phyloP scores from a whole-genome alignment of 352 stramenopile species.

The Phytophthora agathidicida region DNA sequence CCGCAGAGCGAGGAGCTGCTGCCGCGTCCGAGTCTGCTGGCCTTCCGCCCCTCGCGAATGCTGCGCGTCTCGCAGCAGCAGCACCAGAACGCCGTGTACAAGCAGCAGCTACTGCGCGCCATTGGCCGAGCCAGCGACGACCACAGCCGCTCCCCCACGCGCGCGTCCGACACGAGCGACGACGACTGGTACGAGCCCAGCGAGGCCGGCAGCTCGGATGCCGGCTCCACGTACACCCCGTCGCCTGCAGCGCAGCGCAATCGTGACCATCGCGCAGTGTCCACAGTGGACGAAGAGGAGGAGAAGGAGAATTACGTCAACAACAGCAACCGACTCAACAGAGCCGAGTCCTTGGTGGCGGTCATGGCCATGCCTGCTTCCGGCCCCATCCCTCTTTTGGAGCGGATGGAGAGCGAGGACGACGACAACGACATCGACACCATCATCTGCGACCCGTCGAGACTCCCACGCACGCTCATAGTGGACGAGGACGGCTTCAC shows the following conservation, averaged over 20 bases:
- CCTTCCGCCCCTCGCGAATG: conserved; percentile 56
- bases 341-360: conserved; percentile 26
- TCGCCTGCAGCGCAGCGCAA: conserved; percentile 8
- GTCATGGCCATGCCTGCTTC: conserved; percentile 49
- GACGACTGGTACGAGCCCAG: conserved; percentile 44
- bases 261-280: conserved; percentile 18
- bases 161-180: conserved; percentile 26
- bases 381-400: conserved; percentile 49
- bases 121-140: conserved; percentile 26
- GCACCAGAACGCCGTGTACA: conserved; percentile 49
- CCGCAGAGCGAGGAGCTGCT: conserved; percentile 26
- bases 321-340: conserved; percentile 25
- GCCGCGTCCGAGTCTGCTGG: conserved; percentile 48
- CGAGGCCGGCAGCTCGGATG: conserved; percentile 34
- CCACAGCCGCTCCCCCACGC: not conserved
- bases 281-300: conserved; percentile 30
- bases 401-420: conserved; percentile 45
- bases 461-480: conserved; percentile 62
- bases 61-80: conserved; percentile 54
- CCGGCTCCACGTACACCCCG: conserved; percentile 15
- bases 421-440: conserved; percentile 65
- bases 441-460: conserved; percentile 64
- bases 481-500: conserved; percentile 75
- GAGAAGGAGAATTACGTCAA: conserved; percentile 26
- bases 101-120: conserved; percentile 43